These are phyloP conservation scores for Fusarium sulawesiense DNA, from an alignment of 2,329 filamentous ascomycete species.

Conservation along the genomic window DNA sequence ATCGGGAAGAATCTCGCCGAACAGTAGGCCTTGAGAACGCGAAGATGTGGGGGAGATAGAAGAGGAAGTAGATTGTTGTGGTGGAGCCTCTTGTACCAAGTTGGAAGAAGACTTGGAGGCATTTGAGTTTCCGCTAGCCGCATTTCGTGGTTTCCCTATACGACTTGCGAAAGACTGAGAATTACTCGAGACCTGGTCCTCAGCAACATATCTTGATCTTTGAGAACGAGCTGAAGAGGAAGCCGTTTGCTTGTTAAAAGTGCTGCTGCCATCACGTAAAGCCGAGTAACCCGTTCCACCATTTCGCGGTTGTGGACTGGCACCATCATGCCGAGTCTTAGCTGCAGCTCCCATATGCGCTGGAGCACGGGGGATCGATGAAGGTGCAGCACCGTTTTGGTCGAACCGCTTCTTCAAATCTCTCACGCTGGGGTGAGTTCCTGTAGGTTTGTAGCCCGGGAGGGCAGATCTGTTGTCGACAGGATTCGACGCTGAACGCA, in stretches of 20 bases:
- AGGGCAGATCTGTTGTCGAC: conserved; percentile 57
- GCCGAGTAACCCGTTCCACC: conserved; percentile 56
- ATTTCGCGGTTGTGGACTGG: conserved; percentile 50
- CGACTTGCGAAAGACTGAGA: conserved; percentile 70
- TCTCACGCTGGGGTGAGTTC: conserved; percentile 76
- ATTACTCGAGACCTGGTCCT: conserved; percentile 65
- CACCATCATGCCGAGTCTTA: conserved; percentile 50
- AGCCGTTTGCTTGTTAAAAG: conserved; percentile 33
- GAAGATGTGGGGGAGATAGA: conserved; percentile 49
- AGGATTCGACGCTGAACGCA: conserved; percentile 68
- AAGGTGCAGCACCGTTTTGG: conserved; percentile 59
- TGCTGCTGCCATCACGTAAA: conserved; percentile 52
- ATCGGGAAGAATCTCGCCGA: conserved; percentile 78
- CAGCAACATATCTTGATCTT: conserved; percentile 59
- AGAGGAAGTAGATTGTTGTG: conserved; percentile 50
- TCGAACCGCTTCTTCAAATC: conserved; percentile 85
- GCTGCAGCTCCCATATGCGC: conserved; percentile 50
- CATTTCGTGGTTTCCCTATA: conserved; percentile 62
- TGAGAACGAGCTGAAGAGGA: conserved; percentile 53
- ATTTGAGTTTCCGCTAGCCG: conserved; percentile 49
- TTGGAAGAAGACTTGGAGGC: conserved; percentile 52
- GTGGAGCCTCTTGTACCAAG: conserved; percentile 48
- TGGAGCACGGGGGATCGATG: conserved; percentile 53
- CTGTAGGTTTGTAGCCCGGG: conserved; percentile 48
- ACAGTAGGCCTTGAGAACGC: conserved; percentile 68